A percentile compares a stretch with the other conserved stretches of the same genome.
These are phyloP conservation scores for Rhodofomes roseus DNA, from an alignment of 1,284 basidiomycete genomes.

Conservation along the genomic window DNA sequence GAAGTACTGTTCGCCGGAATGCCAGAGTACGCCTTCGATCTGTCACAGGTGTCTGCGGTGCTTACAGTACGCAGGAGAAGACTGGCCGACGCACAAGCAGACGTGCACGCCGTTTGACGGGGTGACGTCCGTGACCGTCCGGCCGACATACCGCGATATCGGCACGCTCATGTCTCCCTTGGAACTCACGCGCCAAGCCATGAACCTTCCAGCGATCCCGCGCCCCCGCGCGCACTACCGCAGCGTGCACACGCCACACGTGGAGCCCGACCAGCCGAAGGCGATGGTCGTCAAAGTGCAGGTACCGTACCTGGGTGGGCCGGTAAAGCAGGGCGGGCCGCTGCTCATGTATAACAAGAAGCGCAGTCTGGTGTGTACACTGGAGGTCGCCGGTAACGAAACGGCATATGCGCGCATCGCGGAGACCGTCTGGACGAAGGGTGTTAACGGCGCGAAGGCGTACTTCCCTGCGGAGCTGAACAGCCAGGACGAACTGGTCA, in stretches of 20 bases:
- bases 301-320: conserved; percentile 26
- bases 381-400: conserved; percentile 32
- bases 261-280: conserved; percentile 27
- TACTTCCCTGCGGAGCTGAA: conserved; percentile 53
- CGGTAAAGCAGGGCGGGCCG: conserved; percentile 14
- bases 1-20: conserved; percentile 49
- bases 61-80: conserved; percentile 27
- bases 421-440: conserved; percentile 34
- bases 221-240: conserved; percentile 22
- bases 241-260: conserved; percentile 24
- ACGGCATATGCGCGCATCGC: conserved; percentile 37
- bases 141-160: conserved; percentile 35
- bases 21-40: conserved; percentile 41
- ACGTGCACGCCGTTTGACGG: conserved; percentile 41
- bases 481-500: conserved; percentile 40
- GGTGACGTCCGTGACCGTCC: conserved; percentile 41
- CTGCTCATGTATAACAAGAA: conserved; percentile 50
- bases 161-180: conserved; percentile 28
- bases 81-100: conserved; percentile 48
- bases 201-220: conserved; percentile 29
- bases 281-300: conserved; percentile 53
- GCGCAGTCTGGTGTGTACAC: conserved; percentile 43
- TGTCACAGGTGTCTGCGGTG: background rate
- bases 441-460: conserved; percentile 45
- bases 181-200: conserved; percentile 27